Base-by-base conservation (phyloP, 176 grass and related monocot genomes). In the Lolium multiflorum region DNA sequence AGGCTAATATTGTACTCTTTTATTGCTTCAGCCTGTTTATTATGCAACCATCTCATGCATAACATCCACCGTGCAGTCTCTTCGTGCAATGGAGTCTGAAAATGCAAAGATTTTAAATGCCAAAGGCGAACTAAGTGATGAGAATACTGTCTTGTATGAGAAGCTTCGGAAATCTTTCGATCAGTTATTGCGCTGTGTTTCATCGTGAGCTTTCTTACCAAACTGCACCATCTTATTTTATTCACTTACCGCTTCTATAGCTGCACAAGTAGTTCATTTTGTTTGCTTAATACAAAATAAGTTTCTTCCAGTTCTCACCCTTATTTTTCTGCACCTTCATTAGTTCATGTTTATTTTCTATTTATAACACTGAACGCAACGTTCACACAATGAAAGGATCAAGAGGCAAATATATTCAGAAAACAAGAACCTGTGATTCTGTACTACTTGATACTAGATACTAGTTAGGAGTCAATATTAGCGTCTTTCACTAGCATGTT, bases 41-140 rank as follows among this genome's bases (percentile, higher is more conserved):
- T 63, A 62, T 43, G 38, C 77, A 11, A 15, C 38, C 57, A 18
- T 62, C 26, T 78, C 60, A 57, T 67, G 38, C 77, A 51, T 81
- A 85, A 74, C 9, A 13, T 41, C 51, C 41, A 54, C 28, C 79
- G 31, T 74, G 31, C 84, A 98, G 95, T 93, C 95, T 73, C 89
- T 95, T 84, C 83, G 87, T 79, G 24, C 88, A 52, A 91, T 92
- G 93, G 95, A 98, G 85, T 66, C 91, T 71, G 95, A 98, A 58
- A 93, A 95, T 90, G 89, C 93, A 72, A 98, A 98, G 88, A 79
- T 91, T 78, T 93, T 98, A 49, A 94, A 84, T 90, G 91, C 91
- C 76, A 98, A 94, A 93, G 95, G 95, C 17, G 95, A 98, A 87
- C 80, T 98, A 71, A 98, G 94, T 64, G 89, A 96, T 84, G 94